Percentiles rank a stretch among this genome's conserved stretches.
These are phyloP conservation scores for Boeremia exigua DNA, from an alignment of 2,329 filamentous ascomycete genomes.

Conservation along the genomic window DNA sequence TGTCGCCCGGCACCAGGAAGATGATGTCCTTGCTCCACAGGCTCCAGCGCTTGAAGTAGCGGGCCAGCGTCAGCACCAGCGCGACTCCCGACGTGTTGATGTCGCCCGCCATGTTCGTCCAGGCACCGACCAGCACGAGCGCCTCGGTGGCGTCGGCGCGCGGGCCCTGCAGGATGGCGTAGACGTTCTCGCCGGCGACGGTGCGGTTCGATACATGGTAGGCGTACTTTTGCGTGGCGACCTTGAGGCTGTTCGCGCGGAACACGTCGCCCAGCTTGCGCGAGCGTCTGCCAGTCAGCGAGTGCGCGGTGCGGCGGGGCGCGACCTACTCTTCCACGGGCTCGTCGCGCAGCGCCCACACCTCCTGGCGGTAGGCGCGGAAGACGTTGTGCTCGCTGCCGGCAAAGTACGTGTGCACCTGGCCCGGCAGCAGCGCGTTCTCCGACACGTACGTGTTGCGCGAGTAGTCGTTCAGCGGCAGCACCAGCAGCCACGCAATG, in stretches of 20 bases:
- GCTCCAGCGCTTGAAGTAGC: conserved; percentile 98
- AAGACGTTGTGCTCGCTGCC: conserved; percentile 96
- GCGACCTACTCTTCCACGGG: conserved; percentile 43
- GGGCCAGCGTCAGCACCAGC: conserved; percentile 81
- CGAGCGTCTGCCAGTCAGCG: conserved; percentile 55
- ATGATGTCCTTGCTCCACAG: conserved; percentile 99
- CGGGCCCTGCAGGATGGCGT: conserved; percentile 90
- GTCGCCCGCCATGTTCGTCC: conserved; percentile 79
- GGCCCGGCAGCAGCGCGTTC: conserved; percentile 91
- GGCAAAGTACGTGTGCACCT: conserved; percentile 97
- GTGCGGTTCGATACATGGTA: conserved; percentile 79
- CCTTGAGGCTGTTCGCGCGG: conserved; percentile 80
- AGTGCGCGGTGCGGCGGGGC: neutral
- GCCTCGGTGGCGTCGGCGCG: conserved; percentile 96
- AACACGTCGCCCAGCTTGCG: conserved; percentile 78
- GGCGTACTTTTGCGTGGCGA: conserved; percentile 84
- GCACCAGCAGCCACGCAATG: conserved; percentile 84
- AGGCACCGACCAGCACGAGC: conserved; percentile 88
- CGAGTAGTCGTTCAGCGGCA: conserved; percentile 90
- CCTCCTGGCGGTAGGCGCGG: conserved; percentile 84
- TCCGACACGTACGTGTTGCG: conserved; percentile 95
- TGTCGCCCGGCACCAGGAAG: conserved; percentile 86
- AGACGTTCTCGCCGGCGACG: conserved; percentile 85
- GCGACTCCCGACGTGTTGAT: conserved; percentile 88
- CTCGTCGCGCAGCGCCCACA: conserved; percentile 65